Evolutionary conservation across 2,329 filamentous ascomycete species (phyloP).

Genomic region (Diplodia mutila): DNA sequence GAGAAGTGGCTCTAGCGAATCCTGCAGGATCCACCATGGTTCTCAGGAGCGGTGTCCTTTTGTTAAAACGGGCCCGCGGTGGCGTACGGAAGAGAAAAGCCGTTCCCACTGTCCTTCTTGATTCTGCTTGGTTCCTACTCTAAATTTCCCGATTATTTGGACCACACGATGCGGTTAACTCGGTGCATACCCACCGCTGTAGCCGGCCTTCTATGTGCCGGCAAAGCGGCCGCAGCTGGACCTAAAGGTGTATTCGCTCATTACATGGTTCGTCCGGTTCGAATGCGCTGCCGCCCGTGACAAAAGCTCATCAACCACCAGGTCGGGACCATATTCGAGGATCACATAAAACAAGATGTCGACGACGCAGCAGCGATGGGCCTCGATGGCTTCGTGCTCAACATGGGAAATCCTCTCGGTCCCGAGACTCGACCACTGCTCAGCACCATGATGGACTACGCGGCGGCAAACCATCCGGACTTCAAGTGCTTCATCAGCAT

Average conservation of each 20-base stretch:
- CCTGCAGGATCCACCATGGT: slow-evolving; percentile 8
- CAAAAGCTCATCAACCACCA: background rate
- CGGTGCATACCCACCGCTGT: background rate
- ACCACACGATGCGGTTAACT: background rate
- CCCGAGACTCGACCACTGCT: background rate
- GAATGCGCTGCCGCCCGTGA: too few species aligned
- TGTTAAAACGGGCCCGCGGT: background rate
- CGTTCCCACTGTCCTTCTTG: background rate
- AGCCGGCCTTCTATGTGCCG: background rate
- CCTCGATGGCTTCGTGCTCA: slow-evolving; percentile 5
- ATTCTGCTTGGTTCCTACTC: background rate
- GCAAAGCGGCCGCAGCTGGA: background rate
- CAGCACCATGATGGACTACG: slow-evolving; percentile 1
- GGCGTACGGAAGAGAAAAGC: background rate
- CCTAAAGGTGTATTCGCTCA: slow-evolving; percentile 10
- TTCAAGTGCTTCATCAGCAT: slow-evolving; percentile 14
- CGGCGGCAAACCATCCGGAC: background rate
- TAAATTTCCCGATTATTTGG: background rate
- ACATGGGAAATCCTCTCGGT: background rate
- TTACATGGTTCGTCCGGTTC: background rate
- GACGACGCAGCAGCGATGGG: slow-evolving; percentile 1
- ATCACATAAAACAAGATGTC: slow-evolving; percentile 1
- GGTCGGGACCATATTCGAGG: background rate
- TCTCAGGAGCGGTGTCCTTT: background rate
- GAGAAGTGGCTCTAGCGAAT: slow-evolving; percentile 6